These are phyloP conservation scores for Paramecium pentaurelia DNA, from an alignment of 73 alveolate genomes.

Conservation along the genomic window DNA sequence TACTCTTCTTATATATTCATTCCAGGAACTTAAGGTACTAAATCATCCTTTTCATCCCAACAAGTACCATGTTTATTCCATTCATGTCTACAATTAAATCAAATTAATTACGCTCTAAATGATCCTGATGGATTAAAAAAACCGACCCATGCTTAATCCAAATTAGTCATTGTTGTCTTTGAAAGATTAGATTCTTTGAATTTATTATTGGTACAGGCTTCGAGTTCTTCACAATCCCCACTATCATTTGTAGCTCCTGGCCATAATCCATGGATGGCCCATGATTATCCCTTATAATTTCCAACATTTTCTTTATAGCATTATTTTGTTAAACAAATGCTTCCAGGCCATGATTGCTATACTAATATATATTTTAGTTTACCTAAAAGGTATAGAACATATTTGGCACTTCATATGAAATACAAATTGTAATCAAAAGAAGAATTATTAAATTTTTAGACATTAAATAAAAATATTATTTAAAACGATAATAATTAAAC, in stretches of 20 bases:
- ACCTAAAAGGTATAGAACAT: conserved; percentile 40
- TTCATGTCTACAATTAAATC: background rate
- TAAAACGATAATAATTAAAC: background rate
- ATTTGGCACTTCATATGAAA: conserved; percentile 37
- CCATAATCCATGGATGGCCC: conserved; percentile 57
- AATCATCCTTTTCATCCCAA: conserved; percentile 44
- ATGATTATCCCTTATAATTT: conserved; percentile 10
- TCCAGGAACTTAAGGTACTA: conserved; percentile 15
- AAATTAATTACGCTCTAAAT: conserved; percentile 5
- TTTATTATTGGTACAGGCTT: conserved; percentile 9
- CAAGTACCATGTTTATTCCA: conserved; percentile 61
- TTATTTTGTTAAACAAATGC: background rate
- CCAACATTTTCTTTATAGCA: conserved; percentile 24
- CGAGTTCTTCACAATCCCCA: conserved; percentile 24
- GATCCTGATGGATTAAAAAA: conserved; percentile 2
- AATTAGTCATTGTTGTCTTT: background rate
- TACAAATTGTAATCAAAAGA: background rate
- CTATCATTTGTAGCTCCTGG: conserved; percentile 33
- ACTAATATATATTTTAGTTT: background rate
- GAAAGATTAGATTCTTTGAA: background rate
- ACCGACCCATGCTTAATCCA: conserved; percentile 57
- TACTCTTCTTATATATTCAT: background rate
- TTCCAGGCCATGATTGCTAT: conserved; percentile 55
- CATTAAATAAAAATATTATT: background rate
- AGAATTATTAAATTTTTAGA: background rate